These are phyloP conservation scores for Candida maesae DNA, from an alignment of 805 yeast genomes.

Conservation along the genomic window DNA sequence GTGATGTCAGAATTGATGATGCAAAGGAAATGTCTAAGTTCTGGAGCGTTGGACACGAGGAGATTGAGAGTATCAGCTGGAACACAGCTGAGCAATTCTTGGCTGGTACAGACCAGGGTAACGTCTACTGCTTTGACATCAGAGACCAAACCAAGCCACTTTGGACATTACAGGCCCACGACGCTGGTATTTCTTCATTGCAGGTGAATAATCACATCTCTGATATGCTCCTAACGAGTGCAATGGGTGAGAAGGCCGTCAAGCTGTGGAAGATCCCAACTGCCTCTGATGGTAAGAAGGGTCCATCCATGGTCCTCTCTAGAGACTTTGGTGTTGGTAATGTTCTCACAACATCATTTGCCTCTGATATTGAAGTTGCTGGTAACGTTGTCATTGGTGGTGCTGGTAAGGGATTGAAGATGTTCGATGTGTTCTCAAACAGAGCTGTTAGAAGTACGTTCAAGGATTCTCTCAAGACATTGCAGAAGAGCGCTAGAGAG, in stretches of 20 bases:
- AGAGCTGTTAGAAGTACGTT: constrained; percentile 70
- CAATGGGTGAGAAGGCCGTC: constrained; percentile 83
- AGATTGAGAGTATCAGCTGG: constrained; percentile 82
- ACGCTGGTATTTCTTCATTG: constrained; percentile 83
- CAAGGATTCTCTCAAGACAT: constrained; percentile 48
- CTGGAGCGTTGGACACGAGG: constrained; percentile 71
- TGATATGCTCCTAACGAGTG: constrained; percentile 79
- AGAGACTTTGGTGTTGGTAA: constrained; percentile 95
- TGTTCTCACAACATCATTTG: constrained; percentile 77
- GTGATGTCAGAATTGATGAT: constrained; percentile 78
- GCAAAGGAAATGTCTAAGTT: constrained; percentile 55
- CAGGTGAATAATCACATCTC: constrained; percentile 63
- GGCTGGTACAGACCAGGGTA: constrained; percentile 91
- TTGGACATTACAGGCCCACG: constrained; percentile 98
- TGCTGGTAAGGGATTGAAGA: constrained; percentile 72
- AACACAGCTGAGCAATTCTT: constrained; percentile 54
- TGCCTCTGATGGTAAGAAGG: constrained; percentile 18
- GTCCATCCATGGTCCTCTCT: constrained; percentile 84
- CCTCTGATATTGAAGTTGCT: constrained; percentile 80
- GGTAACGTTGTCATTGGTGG: constrained; percentile 89
- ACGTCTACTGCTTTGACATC: constrained; percentile 83
- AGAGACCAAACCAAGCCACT: constrained; percentile 63
- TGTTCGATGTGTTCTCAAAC: constrained; percentile 91
- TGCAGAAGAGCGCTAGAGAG: constrained; percentile 55
- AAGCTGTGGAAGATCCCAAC: constrained; percentile 81